Evolutionary conservation across 306 rosid genomes (phyloP).

Genomic region (Albizia julibrissin): DNA sequence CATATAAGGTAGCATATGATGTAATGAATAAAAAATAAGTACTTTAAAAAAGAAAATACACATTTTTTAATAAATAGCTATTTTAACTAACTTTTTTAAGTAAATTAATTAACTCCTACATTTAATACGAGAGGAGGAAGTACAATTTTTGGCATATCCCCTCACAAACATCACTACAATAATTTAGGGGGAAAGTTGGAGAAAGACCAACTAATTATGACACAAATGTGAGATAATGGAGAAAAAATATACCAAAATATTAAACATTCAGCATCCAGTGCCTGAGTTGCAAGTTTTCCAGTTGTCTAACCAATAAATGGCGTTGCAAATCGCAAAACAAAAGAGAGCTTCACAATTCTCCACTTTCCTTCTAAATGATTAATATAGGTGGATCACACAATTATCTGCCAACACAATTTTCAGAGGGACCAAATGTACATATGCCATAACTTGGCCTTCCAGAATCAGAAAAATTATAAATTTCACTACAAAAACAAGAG

Average conservation of each 20-base stretch:
- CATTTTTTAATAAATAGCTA: neutral
- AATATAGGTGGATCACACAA: neutral
- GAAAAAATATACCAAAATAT: neutral
- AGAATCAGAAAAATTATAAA: neutral
- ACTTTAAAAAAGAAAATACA: neutral
- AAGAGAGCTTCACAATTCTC: neutral
- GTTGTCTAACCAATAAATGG: neutral
- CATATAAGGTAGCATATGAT: too few relatives aligned
- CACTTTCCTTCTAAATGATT: neutral
- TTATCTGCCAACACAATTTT: neutral
- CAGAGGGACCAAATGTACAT: neutral
- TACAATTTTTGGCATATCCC: neutral
- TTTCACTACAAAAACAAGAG: neutral
- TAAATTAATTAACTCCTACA: neutral
- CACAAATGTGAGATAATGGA: neutral
- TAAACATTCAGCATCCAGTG: neutral
- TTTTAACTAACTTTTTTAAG: neutral
- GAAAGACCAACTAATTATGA: neutral
- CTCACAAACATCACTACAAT: neutral
- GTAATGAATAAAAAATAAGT: too few relatives aligned
- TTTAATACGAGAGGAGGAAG: neutral
- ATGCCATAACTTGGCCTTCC: neutral
- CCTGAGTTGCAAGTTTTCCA: neutral
- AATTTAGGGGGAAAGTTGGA: neutral
- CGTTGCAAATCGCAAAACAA: neutral